phyloP scores from a whole-genome alignment of 306 rosid genomes.

The Acacia acuminata region DNA sequence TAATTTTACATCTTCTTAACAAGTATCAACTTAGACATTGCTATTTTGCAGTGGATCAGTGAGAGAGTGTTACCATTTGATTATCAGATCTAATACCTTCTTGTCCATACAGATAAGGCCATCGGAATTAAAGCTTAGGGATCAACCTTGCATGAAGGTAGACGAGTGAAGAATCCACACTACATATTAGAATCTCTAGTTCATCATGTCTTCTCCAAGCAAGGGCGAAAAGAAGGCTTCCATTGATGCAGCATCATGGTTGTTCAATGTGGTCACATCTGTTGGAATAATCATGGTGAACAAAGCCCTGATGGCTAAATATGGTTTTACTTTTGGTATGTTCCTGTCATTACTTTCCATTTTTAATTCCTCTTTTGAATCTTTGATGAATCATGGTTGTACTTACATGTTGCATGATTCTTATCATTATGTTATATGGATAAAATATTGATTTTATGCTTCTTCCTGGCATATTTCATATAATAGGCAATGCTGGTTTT shows the following conservation, averaged over 20 bases:
- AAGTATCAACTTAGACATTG: not conserved
- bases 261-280: constrained; percentile 84
- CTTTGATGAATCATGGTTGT: constrained; percentile 16
- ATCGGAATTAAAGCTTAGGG: constrained; percentile 23
- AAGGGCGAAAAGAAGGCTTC: constrained; percentile 74
- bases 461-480: constrained; percentile 9
- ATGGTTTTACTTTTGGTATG: constrained; percentile 80
- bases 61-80: not conserved
- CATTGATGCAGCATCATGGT: constrained; percentile 78
- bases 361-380: constrained; percentile 18
- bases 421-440: constrained; percentile 15
- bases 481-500: constrained; percentile 14
- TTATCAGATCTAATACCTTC: constrained; percentile 31
- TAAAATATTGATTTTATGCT: constrained; percentile 15
- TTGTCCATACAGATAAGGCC: constrained; percentile 38
- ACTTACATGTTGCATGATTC: constrained; percentile 5
- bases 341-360: constrained; percentile 8
- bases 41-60: constrained; percentile 1
- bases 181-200: constrained; percentile 27
- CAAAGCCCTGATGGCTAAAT: constrained; percentile 77
- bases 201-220: constrained; percentile 61
- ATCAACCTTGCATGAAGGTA: constrained; percentile 32
- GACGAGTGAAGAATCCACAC: constrained; percentile 30
- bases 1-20: not conserved
- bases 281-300: constrained; percentile 84